phyloP scores from a whole-genome alignment of 306 rosid species.

The Albizia julibrissin region DNA sequence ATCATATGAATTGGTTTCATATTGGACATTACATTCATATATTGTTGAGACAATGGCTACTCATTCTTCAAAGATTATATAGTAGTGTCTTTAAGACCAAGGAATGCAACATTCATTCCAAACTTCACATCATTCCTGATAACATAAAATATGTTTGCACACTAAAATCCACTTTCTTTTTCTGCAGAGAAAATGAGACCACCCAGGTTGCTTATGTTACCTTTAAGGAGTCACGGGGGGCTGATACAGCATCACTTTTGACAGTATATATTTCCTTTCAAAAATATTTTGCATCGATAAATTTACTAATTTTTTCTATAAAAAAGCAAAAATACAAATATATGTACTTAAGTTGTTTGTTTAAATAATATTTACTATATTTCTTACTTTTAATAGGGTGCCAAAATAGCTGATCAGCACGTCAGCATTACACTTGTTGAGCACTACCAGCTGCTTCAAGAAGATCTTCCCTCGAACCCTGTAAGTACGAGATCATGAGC shows the following conservation, averaged over 20 bases:
- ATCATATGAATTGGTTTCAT: not conserved
- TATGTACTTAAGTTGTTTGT: slow-evolving; percentile 13
- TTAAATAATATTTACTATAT: not conserved
- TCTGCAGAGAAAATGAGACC: slow-evolving; percentile 64
- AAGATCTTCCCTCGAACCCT: slow-evolving; percentile 51
- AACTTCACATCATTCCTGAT: not conserved
- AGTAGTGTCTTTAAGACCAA: not conserved
- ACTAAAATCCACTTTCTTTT: not conserved
- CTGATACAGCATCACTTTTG: slow-evolving; percentile 72
- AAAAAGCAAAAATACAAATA: not conserved
- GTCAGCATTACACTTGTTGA: slow-evolving; percentile 67
- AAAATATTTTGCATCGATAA: slow-evolving; percentile 9
- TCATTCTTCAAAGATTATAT: not conserved
- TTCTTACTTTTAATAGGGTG: slow-evolving; percentile 54
- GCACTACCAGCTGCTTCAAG: slow-evolving; percentile 78
- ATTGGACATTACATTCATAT: not conserved
- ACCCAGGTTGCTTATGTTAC: slow-evolving; percentile 86
- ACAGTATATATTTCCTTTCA: slow-evolving; percentile 54
- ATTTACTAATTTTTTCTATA: not conserved
- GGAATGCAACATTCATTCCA: not conserved
- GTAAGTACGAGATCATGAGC: slow-evolving; percentile 46
- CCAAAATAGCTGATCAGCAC: slow-evolving; percentile 58
- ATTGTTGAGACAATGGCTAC: not conserved
- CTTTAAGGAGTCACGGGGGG: slow-evolving; percentile 75
- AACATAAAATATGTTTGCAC: not conserved